Evolutionary conservation across 352 stramenopile species (phyloP), one percentile per base, ranked within the genome.

Genomic region (Blastocystis sp.): DNA sequence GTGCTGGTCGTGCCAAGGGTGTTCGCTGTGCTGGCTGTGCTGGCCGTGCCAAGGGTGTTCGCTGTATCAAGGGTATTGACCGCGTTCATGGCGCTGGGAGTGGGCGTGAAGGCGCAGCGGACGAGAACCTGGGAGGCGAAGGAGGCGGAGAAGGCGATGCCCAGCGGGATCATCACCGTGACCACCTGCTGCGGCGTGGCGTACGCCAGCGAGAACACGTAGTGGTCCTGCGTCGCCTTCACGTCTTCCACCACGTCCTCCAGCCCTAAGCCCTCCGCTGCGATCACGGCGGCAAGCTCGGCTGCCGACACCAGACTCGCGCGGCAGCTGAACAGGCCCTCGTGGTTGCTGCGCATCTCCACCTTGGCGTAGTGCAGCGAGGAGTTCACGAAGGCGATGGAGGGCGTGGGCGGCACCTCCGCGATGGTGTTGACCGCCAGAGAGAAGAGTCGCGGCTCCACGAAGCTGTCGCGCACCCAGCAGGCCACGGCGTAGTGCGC

Each of bases 391-490:
- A 56, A 56, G 48, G 5, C 5, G 48, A 56, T 56, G 5, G 48
- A 56, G 5, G 48, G 48, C 48, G 48, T 17, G 5, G 14, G 5
- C 48, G 48, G 48, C 48, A 56, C 48, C 48, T 56, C 48, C 48
- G 5, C 48, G 0, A 56, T 14, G 5, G 48, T 56, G 48, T 56
- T 56, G 48, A 56, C 48, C 5, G 14, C 48, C 5, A 56, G 48
- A 14, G 48, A 56, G 48, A 56, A 56, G 5, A 48, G 11, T 1
- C 60, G 74, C n/a, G 61, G 17, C 7, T 66, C 60, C 28, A 67
- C 66, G 60, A 84, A 84, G 21, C 74, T 53, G 45, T 84, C 74
- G 21, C 74, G 74, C 3, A 84, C 56, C 19, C 45, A 84, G 61
- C 74, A 84, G 19, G 23, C 19, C 11, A 64, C 45, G 7, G 74